phyloP scores from a whole-genome alignment of 2,329 filamentous ascomycete species.

The Metarhizium guizhouense region DNA sequence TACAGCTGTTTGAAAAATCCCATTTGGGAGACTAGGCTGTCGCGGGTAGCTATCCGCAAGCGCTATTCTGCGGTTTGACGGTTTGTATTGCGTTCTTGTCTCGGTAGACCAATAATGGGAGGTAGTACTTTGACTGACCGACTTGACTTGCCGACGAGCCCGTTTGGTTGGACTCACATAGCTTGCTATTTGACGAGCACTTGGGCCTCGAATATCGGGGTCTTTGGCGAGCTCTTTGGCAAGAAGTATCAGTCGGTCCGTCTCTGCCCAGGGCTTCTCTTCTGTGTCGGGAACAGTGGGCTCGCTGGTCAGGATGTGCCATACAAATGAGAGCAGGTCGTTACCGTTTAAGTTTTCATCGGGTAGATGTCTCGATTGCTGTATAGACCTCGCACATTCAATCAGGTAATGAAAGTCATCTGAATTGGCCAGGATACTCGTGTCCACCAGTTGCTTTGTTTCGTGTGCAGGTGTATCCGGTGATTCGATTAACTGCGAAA shows the following conservation, averaged over 20 bases:
- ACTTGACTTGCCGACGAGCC: background rate
- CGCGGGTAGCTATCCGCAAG: background rate
- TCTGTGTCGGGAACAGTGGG: conserved; percentile 2
- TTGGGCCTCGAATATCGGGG: conserved; percentile 10
- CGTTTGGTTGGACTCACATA: background rate
- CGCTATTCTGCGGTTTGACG: background rate
- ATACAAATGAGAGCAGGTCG: conserved; percentile 25
- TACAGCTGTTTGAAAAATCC: background rate
- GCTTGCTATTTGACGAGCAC: background rate
- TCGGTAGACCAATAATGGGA: background rate
- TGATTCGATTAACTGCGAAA: conserved; percentile 21
- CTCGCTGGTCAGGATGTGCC: conserved; percentile 12
- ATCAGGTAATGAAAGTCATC: conserved; percentile 26
- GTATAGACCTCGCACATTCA: conserved; percentile 23
- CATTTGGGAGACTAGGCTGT: background rate
- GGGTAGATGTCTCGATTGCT: conserved; percentile 7
- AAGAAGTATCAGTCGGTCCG: conserved; percentile 24
- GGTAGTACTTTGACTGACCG: background rate
- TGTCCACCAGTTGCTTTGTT: conserved; percentile 16
- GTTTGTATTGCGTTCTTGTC: background rate
- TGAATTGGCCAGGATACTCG: conserved; percentile 23
- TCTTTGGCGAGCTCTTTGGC: conserved; percentile 19
- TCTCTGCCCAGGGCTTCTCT: conserved; percentile 22
- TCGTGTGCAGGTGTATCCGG: conserved; percentile 16
- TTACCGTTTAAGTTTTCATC: conserved; percentile 18